A percentile compares a stretch with the other conserved stretches of the same genome.
These are phyloP conservation scores for Teratosphaeriaceae sp. DNA, from an alignment of 2,329 filamentous ascomycete genomes.

Conservation along the genomic window DNA sequence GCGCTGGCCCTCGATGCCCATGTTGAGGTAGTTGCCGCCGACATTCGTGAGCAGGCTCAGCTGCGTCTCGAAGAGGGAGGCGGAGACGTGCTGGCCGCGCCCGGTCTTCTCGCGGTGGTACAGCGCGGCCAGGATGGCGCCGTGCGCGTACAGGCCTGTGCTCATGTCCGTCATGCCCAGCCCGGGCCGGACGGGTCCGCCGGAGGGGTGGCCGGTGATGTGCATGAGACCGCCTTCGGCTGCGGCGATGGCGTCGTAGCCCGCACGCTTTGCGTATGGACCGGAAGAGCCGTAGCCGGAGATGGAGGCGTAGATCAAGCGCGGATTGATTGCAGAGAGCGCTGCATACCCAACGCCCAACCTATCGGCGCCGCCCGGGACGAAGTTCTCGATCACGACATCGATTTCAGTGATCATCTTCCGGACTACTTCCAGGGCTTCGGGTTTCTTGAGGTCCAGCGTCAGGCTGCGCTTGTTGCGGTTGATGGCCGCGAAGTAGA, in stretches of 20 bases:
- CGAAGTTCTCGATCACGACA: constrained; percentile 40
- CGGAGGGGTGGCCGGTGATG: constrained; percentile 37
- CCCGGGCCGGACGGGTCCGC: constrained; percentile 36
- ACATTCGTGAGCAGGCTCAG: constrained; percentile 39
- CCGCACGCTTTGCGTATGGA: constrained; percentile 37
- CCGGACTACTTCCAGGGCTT: constrained; percentile 29
- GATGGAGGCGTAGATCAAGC: constrained; percentile 38
- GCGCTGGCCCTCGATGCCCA: constrained; percentile 35
- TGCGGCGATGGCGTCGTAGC: constrained; percentile 42
- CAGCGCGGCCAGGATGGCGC: constrained; percentile 39
- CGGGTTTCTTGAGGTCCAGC: constrained; percentile 33
- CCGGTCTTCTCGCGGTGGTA: constrained; percentile 33
- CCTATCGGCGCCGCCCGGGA: constrained; percentile 37
- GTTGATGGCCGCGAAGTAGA: constrained; percentile 40
- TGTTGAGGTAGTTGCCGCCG: constrained; percentile 34
- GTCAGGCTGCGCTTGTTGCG: constrained; percentile 40
- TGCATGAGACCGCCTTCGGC: constrained; percentile 40
- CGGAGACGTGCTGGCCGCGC: constrained; percentile 38
- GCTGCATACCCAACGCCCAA: constrained; percentile 36
- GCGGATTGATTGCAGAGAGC: constrained; percentile 31
- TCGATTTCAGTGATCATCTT: constrained; percentile 33
- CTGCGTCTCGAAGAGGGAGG: constrained; percentile 41
- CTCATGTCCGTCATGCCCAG: constrained; percentile 40
- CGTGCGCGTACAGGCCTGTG: constrained; percentile 41
- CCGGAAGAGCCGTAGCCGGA: constrained; percentile 39